Base-by-base conservation (phyloP, 495 filamentous ascomycete species). In the Trichoderma virens region DNA sequence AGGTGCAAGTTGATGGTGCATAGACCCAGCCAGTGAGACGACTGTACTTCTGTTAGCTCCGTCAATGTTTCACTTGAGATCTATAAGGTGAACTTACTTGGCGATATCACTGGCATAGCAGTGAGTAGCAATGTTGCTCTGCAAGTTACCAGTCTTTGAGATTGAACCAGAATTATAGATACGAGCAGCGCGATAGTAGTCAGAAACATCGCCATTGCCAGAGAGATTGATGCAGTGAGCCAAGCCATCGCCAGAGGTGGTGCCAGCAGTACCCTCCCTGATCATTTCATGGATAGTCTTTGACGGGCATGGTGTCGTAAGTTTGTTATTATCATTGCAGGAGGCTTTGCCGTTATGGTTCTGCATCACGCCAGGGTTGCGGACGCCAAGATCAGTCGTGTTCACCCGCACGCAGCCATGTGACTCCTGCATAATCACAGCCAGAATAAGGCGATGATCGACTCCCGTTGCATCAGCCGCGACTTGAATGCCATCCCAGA, bases 111-210 rank as follows among this genome's bases (percentile, higher is more conserved):
- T 56, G 11, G 25, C 51, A n/a, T 56, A 56, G 74, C 82, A 85
- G 66, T 77, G 72, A 30, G 83, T 85, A 13, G 82, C 80, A 47
- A 69, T 66, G 25, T 56, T 56, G 25, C 51, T 56, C 13, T 56
- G 25, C 23, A 56, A 16, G 25, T 56, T 16, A 30, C 51, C 51
- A 28, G 51, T 56, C 11, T 27, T 28, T 27, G 67, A 70, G 25
- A 56, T 56, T 23, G 51, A 56, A 6, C 51, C 51, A 28, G 51
- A 56, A 9, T 56, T 56, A 5, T 56, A 56, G 51, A 56, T 56
- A 9, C 51, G 51, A 16, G 51, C 51, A 30, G 51, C 51, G 25
- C 51, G 51, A 25, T 56, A 56, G 2, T 75, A 83, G 23, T 70
- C 69, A 11, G 72, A 64, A 18, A 56, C 51, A 56, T 56, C 51